Conservation (phyloP, 2,329 filamentous ascomycete species). For the Cryoendolithus antarcticus region DNA sequence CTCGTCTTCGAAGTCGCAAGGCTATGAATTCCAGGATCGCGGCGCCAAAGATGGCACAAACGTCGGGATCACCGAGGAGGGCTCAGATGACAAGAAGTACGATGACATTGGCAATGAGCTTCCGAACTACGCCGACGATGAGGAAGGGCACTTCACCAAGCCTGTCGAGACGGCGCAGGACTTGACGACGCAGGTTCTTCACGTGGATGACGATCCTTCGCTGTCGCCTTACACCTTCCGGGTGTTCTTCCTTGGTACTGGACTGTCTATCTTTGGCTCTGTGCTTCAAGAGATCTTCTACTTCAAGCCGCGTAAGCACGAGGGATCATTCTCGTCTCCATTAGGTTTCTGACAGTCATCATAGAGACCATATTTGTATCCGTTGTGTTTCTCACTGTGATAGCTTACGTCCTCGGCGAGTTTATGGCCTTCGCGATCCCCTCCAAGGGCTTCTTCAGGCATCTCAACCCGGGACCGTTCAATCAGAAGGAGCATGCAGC, state of each 20-base stretch:
- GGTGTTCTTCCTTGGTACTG: slow-evolving; percentile 26
- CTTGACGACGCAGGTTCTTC: slow-evolving; percentile 22
- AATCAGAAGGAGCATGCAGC: slow-evolving; percentile 25
- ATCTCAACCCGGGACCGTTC: slow-evolving; percentile 28
- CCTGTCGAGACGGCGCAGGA: slow-evolving; percentile 18
- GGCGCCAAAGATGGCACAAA: no score
- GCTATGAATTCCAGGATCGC: no score
- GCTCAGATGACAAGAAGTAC: slow-evolving; percentile 1
- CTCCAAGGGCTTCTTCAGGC: slow-evolving; percentile 21
- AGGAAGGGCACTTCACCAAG: background rate
- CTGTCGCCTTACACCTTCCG: slow-evolving; percentile 28
- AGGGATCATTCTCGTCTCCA: slow-evolving; percentile 30
- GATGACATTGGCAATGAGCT: no score
- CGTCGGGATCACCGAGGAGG: background rate
- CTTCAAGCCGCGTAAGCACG: slow-evolving; percentile 30
- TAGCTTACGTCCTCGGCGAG: slow-evolving; percentile 33
- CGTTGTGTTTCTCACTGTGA: slow-evolving; percentile 34
- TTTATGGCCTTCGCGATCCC: slow-evolving; percentile 27
- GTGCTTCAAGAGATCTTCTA: slow-evolving; percentile 34
- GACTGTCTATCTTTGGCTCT: slow-evolving; percentile 16
- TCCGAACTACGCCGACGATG: no score
- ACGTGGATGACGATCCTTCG: slow-evolving; percentile 27
- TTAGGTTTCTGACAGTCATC: slow-evolving; percentile 35
- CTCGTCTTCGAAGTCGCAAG: no score
- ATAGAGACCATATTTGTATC: slow-evolving; percentile 30